Base-by-base conservation (phyloP, 2,329 filamentous ascomycete species). In the Aspergillus oerlinghausenensis region DNA sequence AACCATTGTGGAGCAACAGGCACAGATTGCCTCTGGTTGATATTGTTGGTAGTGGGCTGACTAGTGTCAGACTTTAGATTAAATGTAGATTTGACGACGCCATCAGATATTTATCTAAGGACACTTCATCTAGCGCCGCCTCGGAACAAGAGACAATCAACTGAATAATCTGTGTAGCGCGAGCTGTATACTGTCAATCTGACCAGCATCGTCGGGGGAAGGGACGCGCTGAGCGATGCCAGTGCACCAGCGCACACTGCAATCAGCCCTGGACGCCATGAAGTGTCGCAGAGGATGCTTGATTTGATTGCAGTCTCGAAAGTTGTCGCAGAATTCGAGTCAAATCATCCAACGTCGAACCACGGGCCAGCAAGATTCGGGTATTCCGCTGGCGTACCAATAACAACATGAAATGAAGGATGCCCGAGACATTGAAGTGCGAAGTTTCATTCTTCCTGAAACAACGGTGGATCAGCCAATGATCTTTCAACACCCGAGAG, bases 1-100 rank as follows among this genome's bases (percentile, higher is more conserved):
- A 53, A 51, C 43, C 49, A 54, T 45, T 50, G 63, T 65, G 63
- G 63, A 63, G 60, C 59, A 50, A 51, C 55, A 48, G 51, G 45
- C 50, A 49, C 54, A 54, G 21, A 23, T 54, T 58, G 55, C 47
- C 60, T 58, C 54, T 60, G 59, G 52, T 48, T 60, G 54, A 61
- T 53, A 60, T 57, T 29, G 51, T 43, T 50, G 49, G 53, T 53
- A 57, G 58, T 54, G 60, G 43, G 48, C 50, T 49, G 52, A 26
- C 54, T 59, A 59, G 61, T 53, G 51, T 52, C 48, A 49, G 52
- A 51, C 43, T 54, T 57, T 61, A 55, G 56, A 62, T 58, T 58
- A 54, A 47, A 50, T 54, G 55, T 54, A 58, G 60, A 57, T 57
- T 52, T 49, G 54, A 56, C 55, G 55, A 61, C 59, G 59, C 58